These are phyloP conservation scores for Solanum dulcamara DNA, from an alignment of 257 asterid species.

Conservation along the genomic window DNA sequence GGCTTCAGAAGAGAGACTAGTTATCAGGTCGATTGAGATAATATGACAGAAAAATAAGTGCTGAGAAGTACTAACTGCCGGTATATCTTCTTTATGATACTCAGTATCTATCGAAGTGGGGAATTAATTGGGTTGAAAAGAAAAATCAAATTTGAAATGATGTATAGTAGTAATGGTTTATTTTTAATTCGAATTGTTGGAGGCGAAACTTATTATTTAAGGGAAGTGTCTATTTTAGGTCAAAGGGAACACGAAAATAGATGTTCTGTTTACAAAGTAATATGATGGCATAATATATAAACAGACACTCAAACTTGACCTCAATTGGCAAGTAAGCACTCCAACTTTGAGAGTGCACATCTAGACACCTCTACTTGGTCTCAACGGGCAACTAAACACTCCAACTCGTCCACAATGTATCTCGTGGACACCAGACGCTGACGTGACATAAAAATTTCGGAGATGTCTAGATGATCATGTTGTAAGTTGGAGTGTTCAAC, in stretches of 20 bases:
- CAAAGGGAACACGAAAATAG: background rate
- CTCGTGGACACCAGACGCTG: background rate
- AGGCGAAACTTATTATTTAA: background rate
- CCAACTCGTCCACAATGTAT: background rate
- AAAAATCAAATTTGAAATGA: background rate
- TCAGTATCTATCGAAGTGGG: background rate
- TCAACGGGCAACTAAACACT: background rate
- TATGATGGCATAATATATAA: background rate
- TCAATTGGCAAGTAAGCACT: background rate
- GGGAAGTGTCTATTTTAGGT: background rate
- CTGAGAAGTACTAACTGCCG: background rate
- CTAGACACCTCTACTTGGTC: background rate
- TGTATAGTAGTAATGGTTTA: background rate
- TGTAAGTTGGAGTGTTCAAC: background rate
- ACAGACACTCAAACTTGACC: background rate
- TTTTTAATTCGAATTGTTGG: background rate
- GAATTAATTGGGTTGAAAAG: background rate
- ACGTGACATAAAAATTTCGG: background rate
- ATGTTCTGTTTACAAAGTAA: background rate
- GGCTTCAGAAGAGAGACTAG: background rate
- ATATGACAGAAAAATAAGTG: background rate
- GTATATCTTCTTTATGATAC: background rate
- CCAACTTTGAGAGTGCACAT: background rate
- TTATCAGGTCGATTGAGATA: background rate
- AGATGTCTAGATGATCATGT: background rate